phyloP scores from a whole-genome alignment of 768 basidiomycete genomes.

The Russula sp. region DNA sequence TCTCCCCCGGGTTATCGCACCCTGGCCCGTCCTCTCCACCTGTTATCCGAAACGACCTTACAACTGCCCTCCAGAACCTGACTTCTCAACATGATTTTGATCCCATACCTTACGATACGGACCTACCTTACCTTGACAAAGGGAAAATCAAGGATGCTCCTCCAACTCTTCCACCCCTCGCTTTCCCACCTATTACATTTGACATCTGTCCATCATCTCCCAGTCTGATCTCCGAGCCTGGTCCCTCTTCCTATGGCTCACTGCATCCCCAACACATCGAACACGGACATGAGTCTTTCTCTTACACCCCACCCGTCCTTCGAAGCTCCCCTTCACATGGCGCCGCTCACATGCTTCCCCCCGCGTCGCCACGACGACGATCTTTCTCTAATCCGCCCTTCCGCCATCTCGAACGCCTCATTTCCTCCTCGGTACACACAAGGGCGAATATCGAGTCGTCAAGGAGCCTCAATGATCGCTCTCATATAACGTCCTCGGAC shows the following conservation, averaged over 20 bases:
- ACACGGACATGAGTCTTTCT: constrained; percentile 6
- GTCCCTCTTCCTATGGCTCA: constrained; percentile 39
- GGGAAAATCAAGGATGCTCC: constrained; percentile 53
- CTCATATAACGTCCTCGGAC: constrained; percentile 49
- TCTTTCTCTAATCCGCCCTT: constrained; percentile 17
- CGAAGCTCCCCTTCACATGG: neutral
- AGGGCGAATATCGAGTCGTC: constrained; percentile 47
- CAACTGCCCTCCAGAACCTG: constrained; percentile 5
- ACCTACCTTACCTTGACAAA: constrained; percentile 39
- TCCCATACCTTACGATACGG: constrained; percentile 22
- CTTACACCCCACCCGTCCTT: constrained; percentile 3
- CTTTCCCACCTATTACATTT: constrained; percentile 56
- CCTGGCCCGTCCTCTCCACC: constrained; percentile 31
- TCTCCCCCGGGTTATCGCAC: constrained; percentile 30
- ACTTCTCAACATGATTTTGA: constrained; percentile 18
- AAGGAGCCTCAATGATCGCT: constrained; percentile 49
- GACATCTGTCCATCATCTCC: constrained; percentile 44
- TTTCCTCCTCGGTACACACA: constrained; percentile 35
- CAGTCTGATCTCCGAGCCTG: constrained; percentile 32
- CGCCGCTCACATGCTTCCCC: neutral
- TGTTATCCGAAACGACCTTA: constrained; percentile 16
- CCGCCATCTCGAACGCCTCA: neutral
- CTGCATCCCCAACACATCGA: constrained; percentile 8
- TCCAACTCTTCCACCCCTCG: constrained; percentile 63
- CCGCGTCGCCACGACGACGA: constrained; percentile 6